Evolutionary conservation across 805 yeast genomes (phyloP).

Genomic region (Yarrowia sp.): DNA sequence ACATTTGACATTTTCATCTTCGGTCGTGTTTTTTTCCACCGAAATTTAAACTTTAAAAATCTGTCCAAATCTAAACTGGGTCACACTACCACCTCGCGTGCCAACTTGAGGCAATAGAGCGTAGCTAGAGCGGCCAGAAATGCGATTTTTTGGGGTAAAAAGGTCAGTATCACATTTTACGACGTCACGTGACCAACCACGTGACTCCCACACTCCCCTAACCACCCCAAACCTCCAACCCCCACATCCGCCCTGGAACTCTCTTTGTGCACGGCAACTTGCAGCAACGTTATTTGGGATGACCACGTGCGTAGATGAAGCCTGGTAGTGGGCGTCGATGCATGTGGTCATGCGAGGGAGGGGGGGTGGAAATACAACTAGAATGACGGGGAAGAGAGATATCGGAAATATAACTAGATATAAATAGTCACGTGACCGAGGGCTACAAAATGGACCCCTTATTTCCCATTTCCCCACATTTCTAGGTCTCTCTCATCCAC

Average conservation of each 20-base stretch:
- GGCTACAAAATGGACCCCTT: too few relatives aligned
- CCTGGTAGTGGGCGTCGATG: slow-evolving; percentile 22
- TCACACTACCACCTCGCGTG: slow-evolving; percentile 25
- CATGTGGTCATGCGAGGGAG: slow-evolving; percentile 21
- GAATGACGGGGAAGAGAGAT: background rate
- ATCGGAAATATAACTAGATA: background rate
- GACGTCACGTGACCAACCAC: too few relatives aligned
- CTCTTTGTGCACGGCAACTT: background rate
- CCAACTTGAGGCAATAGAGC: too few relatives aligned
- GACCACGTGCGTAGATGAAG: slow-evolving; percentile 23
- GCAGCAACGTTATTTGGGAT: slow-evolving; percentile 1
- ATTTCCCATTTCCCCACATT: too few relatives aligned
- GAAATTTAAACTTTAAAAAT: background rate
- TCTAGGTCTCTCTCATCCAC: background rate
- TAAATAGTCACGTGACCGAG: background rate
- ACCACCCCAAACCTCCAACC: too few relatives aligned
- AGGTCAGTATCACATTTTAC: too few relatives aligned
- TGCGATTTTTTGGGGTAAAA: too few relatives aligned
- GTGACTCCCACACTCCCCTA: too few relatives aligned
- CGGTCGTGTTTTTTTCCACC: background rate
- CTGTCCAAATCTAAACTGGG: slow-evolving; percentile 13
- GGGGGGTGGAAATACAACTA: background rate
- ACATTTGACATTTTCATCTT: background rate
- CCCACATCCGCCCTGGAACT: background rate
- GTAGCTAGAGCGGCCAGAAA: too few relatives aligned